Percentiles rank a stretch among this genome's conserved stretches.
phyloP scores from a whole-genome alignment of 139 green algal species.

The Tetraselmis striata region DNA sequence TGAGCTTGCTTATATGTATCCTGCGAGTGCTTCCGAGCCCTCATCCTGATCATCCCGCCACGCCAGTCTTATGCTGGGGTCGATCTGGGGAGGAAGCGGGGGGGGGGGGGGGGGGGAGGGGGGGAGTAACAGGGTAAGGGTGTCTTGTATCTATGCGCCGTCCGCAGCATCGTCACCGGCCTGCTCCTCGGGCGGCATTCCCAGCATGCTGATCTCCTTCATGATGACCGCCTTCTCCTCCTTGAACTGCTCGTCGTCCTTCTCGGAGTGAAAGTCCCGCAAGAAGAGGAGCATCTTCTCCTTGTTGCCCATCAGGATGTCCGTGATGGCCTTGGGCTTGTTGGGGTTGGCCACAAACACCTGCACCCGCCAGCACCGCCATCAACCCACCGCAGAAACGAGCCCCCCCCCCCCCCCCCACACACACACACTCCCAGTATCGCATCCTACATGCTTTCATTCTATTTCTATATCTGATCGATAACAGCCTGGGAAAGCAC shows the following conservation, averaged over 20 bases:
- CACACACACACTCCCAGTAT: background rate
- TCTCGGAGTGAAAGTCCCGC: constrained; percentile 84
- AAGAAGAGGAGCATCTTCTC: constrained; percentile 90
- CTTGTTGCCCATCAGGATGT: constrained; percentile 81
- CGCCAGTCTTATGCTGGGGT: too few species aligned
- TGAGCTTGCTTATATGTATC: too few species aligned
- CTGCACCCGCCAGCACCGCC: constrained; percentile 22
- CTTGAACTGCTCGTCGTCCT: constrained; percentile 80
- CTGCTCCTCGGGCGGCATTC: background rate
- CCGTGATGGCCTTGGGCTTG: constrained; percentile 74
- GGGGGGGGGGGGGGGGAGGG: too few species aligned
- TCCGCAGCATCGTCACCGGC: too few species aligned
- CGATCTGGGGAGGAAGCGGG: too few species aligned
- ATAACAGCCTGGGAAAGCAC: too few species aligned
- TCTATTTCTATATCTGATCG: too few species aligned
- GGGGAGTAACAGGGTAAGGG: too few species aligned
- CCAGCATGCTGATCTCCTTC: constrained; percentile 51
- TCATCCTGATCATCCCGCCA: too few species aligned
- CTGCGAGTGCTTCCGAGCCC: too few species aligned
- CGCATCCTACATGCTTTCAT: too few species aligned
- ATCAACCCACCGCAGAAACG: background rate
- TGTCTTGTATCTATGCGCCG: too few species aligned
- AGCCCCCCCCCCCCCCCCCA: background rate
- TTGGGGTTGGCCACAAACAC: constrained; percentile 94
- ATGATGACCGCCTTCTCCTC: constrained; percentile 88